A percentile compares a stretch with the other conserved stretches of the same genome.
These are phyloP conservation scores for Colletotrichum sp. DNA, from an alignment of 2,329 filamentous ascomycete species.

Conservation along the genomic window DNA sequence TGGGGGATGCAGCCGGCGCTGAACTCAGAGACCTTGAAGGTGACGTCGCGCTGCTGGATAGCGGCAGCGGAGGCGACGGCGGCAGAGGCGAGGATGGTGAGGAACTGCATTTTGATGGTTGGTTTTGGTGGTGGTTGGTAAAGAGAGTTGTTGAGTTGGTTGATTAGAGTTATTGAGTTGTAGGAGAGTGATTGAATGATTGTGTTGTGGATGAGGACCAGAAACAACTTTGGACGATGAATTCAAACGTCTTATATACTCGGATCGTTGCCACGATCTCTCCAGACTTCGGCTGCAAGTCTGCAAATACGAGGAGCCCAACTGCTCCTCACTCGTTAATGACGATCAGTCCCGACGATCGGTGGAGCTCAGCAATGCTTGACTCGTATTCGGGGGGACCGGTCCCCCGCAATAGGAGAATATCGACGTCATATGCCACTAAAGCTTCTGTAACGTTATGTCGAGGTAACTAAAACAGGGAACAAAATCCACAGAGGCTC, in stretches of 20 bases:
- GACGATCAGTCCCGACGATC: constrained; percentile 9
- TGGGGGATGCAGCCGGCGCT: constrained; percentile 31
- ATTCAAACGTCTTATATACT: background rate
- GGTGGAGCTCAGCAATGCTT: background rate
- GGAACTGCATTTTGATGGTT: constrained; percentile 30
- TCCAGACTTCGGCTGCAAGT: background rate
- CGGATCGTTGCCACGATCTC: background rate
- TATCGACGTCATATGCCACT: background rate
- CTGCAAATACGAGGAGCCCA: background rate
- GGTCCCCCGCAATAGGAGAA: background rate
- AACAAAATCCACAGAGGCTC: background rate
- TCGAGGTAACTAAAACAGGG: background rate
- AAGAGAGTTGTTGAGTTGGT: background rate
- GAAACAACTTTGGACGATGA: background rate
- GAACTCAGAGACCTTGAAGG: constrained; percentile 31
- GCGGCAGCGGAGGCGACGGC: constrained; percentile 26
- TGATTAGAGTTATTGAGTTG: background rate
- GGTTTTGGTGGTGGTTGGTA: background rate
- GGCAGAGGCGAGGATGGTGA: constrained; percentile 24
- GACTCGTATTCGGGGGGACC: constrained; percentile 6
- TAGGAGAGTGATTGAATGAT: background rate
- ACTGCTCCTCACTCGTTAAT: background rate
- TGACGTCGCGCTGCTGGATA: constrained; percentile 22
- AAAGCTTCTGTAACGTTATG: background rate
- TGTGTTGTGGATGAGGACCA: background rate